Conservation (phyloP, 73 alveolate species). For the Durusdinium trenchii region DNA sequence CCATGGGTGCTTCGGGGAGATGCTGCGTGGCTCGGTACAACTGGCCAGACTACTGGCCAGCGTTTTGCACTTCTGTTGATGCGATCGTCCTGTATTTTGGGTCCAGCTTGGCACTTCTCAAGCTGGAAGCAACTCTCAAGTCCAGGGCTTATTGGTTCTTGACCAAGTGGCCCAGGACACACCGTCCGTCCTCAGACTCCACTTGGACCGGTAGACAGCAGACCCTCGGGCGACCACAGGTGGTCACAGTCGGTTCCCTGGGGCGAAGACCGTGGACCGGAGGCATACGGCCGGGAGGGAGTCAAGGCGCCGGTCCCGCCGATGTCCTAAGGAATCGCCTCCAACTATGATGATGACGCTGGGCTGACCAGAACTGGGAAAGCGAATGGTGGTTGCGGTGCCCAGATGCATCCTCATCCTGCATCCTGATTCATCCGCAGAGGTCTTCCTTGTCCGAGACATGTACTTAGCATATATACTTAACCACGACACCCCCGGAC, state of each 20-base stretch:
- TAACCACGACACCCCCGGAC: too few relatives aligned
- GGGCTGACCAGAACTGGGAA: neutral
- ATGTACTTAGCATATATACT: too few relatives aligned
- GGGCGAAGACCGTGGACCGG: too few relatives aligned
- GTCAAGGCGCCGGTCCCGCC: too few relatives aligned
- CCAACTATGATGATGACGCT: slow-evolving; percentile 74
- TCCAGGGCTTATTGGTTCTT: neutral
- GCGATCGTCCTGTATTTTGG: too few relatives aligned
- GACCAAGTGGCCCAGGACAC: neutral
- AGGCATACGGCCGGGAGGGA: too few relatives aligned
- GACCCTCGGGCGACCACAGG: neutral
- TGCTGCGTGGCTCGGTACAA: slow-evolving; percentile 48
- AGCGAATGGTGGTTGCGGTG: neutral
- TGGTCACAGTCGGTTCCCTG: too few relatives aligned
- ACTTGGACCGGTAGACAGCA: neutral
- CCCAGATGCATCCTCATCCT: neutral
- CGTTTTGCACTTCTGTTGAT: too few relatives aligned
- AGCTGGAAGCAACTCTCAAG: neutral
- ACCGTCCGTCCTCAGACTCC: neutral
- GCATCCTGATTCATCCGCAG: too few relatives aligned
- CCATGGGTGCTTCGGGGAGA: slow-evolving; percentile 70
- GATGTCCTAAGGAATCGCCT: slow-evolving; percentile 4
- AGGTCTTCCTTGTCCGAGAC: too few relatives aligned
- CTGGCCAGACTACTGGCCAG: too few relatives aligned
- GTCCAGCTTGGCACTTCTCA: too few relatives aligned